Base-by-base conservation (phyloP, 192 early-diverging fungal species). In the Coemansia sp. region DNA sequence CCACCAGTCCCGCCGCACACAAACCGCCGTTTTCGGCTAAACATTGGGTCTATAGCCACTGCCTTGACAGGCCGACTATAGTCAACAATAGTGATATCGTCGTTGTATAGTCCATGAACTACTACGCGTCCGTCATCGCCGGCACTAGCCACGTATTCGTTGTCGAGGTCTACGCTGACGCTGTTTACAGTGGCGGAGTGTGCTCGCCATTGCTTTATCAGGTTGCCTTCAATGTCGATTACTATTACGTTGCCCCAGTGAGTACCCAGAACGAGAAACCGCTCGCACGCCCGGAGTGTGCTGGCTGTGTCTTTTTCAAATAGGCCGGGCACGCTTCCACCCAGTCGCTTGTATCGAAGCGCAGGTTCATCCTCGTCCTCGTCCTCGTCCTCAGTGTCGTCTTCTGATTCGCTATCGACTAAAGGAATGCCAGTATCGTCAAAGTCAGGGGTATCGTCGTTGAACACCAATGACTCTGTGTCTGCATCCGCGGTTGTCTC, bases 321-420 rank as follows among this genome's bases (percentile, higher is more conserved):
- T 60, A 95, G 61, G 20, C 63, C 49, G 6, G 75, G 62, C n/a
- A 96, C 80, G 15, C 88, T 90, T 7, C 90, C 88, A 11, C 88
- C 92, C 42, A 98, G 87, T 47, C 96, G 87, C 63, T 94, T 89
- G 80, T 97, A 98, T 65, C 93, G 91, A 41, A 98, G 86, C 68
- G 92, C 91, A 18, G 97, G 97, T 76, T 98, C 97, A 38, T 94
- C 93, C 34, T 97, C 95, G 8, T 93, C 91, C 13, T 92, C 91
- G 1, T 88, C 79, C 79, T 20, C 69, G 1, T 80, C 85, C 4
- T 85, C 69, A 22, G 51, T 11, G 20, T 81, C 49, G 24, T 24
- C 24, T 27, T 80, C 77, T 40, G 78, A 84, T 27, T 88, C 82
- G 64, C 77, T 66, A 47, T 80, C 78, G 47, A 49, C 33, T 12